These are phyloP conservation scores for Ajuga reptans DNA, from an alignment of 305 asterid species.

Conservation along the genomic window DNA sequence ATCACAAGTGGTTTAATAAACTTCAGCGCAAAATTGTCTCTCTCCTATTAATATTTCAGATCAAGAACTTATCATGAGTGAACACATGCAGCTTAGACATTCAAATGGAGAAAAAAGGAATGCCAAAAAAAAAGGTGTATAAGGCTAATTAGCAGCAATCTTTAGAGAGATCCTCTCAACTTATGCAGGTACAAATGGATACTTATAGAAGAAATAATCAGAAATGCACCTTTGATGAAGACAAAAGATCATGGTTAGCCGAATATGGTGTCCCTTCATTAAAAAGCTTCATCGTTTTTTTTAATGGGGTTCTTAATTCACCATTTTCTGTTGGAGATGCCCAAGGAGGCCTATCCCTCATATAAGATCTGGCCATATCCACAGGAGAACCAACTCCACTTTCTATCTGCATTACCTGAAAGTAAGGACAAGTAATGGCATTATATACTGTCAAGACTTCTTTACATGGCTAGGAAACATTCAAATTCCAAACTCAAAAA, in stretches of 20 bases:
- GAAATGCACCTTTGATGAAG: slow-evolving; percentile 53
- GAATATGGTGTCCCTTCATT: slow-evolving; percentile 43
- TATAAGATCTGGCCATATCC: slow-evolving; percentile 73
- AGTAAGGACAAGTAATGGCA: slow-evolving; percentile 13
- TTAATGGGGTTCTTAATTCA: slow-evolving; percentile 49
- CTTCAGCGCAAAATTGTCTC: not conserved
- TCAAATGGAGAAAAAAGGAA: not conserved
- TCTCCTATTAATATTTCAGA: not conserved
- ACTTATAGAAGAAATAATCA: not conserved
- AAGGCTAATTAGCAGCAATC: not conserved
- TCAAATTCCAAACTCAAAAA: no score
- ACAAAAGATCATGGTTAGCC: slow-evolving; percentile 34
- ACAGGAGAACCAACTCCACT: slow-evolving; percentile 61
- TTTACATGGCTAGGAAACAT: no score
- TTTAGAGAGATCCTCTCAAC: not conserved
- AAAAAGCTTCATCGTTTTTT: slow-evolving; percentile 41
- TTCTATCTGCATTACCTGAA: slow-evolving; percentile 39
- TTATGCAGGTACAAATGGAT: slow-evolving; percentile 10
- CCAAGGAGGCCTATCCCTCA: slow-evolving; percentile 82
- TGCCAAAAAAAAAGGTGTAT: not conserved
- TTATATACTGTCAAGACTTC: no score
- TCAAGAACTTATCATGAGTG: not conserved
- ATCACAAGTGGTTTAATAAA: not conserved
- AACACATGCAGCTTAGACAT: not conserved
- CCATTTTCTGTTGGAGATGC: slow-evolving; percentile 52